Base-by-base conservation (phyloP, 805 yeast species). In the Pichia scutulata region DNA sequence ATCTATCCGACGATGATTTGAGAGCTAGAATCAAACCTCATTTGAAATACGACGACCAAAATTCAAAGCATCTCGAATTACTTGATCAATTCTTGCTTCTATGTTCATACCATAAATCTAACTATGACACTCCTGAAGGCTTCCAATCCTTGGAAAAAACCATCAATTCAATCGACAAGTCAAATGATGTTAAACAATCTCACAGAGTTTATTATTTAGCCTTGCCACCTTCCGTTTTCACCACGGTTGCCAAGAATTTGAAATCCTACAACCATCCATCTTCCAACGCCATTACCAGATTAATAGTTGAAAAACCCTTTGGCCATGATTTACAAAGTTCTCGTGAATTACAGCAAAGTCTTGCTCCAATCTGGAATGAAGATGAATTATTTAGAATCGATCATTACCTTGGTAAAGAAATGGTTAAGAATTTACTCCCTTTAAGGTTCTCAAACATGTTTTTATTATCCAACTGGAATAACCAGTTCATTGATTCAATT, bases 321-420 rank as follows among this genome's bases (percentile, higher is more conserved):
- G 99, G 99, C 55, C 93, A 81, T 67, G 98, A 93, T 67, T 78
- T 93, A 60, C 78, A 76, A 53, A 75, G 89, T 48, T 81, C 95
- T 4, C 78, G 88, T 61, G 83, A 80, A 60, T 74, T 93, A 64
- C 97, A 89, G 72, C 62, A 71, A 50, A 76, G 79, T 54, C 76
- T 93, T 60, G 81, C 90, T 18, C 98, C 98, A 19, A 70, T 90
- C 46, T 92, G 90, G 80, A 70, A 79, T 24, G 99, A 93, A 70
- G 90, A 85, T 4, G 98, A 93, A 73, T 74, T 92, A 45, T 93
- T 78, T 75, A 84, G 99, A 74, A 93, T 93, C 60, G 99, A 93
- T 71, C 99, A 93, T 71, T 93, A 93, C 67, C 76, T 93, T 61
- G 99, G 99, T 58, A 93, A 93, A 73, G 99, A 93, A 73, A 82